A percentile compares a stretch with the other conserved stretches of the same genome.
These are phyloP conservation scores for Lactifluus subvellereus DNA, from an alignment of 768 basidiomycete species.

Conservation along the genomic window DNA sequence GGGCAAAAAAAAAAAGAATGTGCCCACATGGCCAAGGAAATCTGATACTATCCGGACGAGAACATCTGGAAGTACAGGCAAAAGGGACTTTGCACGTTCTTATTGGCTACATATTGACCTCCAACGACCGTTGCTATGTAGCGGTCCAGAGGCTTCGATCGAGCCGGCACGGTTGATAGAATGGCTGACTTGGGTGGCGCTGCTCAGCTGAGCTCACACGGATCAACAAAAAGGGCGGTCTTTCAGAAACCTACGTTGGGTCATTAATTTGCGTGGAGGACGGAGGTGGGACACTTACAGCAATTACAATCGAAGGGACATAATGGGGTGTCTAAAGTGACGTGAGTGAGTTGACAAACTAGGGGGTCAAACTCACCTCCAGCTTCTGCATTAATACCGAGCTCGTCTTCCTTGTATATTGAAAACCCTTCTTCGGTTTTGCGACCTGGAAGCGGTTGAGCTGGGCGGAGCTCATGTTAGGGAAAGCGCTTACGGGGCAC, in stretches of 20 bases:
- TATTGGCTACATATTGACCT: slow-evolving; percentile 33
- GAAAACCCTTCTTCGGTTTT: slow-evolving; percentile 76
- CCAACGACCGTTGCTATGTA: slow-evolving; percentile 23
- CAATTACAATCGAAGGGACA: slow-evolving; percentile 90
- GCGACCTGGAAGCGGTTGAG: slow-evolving; percentile 44
- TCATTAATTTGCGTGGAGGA: not conserved
- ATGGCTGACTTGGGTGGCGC: not conserved
- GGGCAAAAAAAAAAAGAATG: not conserved
- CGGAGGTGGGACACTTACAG: slow-evolving; percentile 46
- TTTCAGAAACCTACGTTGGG: slow-evolving; percentile 24
- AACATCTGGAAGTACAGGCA: slow-evolving; percentile 12
- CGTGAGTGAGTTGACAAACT: slow-evolving; percentile 21
- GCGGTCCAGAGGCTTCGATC: slow-evolving; percentile 31
- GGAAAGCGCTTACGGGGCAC: slow-evolving; percentile 50
- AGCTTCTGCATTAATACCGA: slow-evolving; percentile 59
- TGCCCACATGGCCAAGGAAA: slow-evolving; percentile 7
- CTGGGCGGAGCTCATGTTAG: not conserved
- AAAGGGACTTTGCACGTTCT: slow-evolving; percentile 8
- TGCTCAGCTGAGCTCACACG: not conserved
- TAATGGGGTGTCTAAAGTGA: slow-evolving; percentile 60
- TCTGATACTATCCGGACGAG: slow-evolving; percentile 14
- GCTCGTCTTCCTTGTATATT: slow-evolving; percentile 79
- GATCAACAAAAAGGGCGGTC: not conserved
- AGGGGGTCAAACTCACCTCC: slow-evolving; percentile 51
- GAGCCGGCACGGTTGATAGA: slow-evolving; percentile 23